phyloP scores from a whole-genome alignment of 768 basidiomycete species.

The Rubroboletus pulcherrimus region DNA sequence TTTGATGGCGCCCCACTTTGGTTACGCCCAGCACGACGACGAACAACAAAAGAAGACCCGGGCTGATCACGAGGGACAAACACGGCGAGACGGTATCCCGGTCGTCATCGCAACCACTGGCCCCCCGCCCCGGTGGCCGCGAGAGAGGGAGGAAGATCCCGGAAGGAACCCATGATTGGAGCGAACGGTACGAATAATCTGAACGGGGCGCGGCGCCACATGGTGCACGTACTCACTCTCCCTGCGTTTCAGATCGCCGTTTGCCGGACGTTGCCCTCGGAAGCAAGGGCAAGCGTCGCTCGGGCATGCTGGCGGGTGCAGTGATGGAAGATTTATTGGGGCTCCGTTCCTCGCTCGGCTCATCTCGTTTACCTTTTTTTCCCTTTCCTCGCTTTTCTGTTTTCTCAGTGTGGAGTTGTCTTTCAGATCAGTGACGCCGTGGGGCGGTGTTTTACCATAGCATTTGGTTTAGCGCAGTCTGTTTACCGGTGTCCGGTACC shows the following conservation, averaged over 20 bases:
- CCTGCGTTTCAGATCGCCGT: slow-evolving; percentile 11
- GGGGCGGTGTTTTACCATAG: neutral
- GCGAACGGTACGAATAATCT: neutral
- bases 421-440: neutral
- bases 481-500: neutral
- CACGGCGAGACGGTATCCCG: slow-evolving; percentile 19
- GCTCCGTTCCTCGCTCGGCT: neutral
- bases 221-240: neutral
- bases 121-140: slow-evolving; percentile 9
- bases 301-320: neutral
- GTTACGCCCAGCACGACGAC: neutral
- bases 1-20: slow-evolving; percentile 1
- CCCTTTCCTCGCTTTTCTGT: neutral
- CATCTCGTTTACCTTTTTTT: neutral
- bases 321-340: neutral
- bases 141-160: neutral
- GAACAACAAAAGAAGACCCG: slow-evolving; percentile 15
- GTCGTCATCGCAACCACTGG: slow-evolving; percentile 28
- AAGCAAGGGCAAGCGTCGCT: no score
- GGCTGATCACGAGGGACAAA: slow-evolving; percentile 34
- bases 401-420: neutral
- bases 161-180: neutral
- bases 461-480: neutral
- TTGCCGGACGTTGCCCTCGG: neutral
- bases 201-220: neutral